These are phyloP conservation scores for Tolypocladium ovalisporum DNA, from an alignment of 2,329 filamentous ascomycete species.

Conservation along the genomic window DNA sequence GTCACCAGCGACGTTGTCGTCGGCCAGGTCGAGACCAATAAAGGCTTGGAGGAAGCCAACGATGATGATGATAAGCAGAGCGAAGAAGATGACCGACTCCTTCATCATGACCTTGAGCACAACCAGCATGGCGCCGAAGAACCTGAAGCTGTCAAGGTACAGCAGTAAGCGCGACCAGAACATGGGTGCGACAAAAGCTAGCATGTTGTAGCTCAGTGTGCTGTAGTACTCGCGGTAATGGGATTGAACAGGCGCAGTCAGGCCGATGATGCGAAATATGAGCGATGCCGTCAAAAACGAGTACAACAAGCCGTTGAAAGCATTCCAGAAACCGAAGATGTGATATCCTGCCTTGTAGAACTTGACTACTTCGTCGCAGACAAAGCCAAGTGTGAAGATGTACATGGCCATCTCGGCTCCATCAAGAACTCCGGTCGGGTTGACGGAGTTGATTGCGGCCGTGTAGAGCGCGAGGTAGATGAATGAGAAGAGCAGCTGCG, in stretches of 20 bases:
- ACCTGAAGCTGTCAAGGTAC: constrained; percentile 86
- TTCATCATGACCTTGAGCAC: constrained; percentile 94
- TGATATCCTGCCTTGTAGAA: constrained; percentile 88
- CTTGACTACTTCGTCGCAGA: constrained; percentile 79
- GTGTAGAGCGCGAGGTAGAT: constrained; percentile 81
- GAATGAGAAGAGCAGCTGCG: constrained; percentile 76
- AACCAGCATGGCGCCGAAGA: constrained; percentile 97
- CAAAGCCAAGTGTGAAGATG: constrained; percentile 80
- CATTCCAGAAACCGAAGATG: constrained; percentile 95
- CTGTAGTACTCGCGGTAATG: constrained; percentile 52
- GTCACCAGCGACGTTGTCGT: constrained; percentile 59
- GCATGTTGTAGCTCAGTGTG: constrained; percentile 79
- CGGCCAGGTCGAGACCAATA: constrained; percentile 76
- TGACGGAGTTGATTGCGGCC: constrained; percentile 86
- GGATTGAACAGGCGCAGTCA: constrained; percentile 45
- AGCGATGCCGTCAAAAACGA: constrained; percentile 68
- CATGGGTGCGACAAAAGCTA: constrained; percentile 89
- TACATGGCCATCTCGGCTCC: constrained; percentile 76
- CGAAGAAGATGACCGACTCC: constrained; percentile 92
- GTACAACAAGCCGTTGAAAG: constrained; percentile 83
- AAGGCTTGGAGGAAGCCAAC: constrained; percentile 89
- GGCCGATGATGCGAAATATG: constrained; percentile 65
- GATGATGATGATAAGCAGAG: constrained; percentile 73
- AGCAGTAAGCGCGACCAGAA: constrained; percentile 91
- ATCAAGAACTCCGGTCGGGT: constrained; percentile 73